phyloP scores from a whole-genome alignment of 805 yeast genomes.

The Candida hispaniensis region DNA sequence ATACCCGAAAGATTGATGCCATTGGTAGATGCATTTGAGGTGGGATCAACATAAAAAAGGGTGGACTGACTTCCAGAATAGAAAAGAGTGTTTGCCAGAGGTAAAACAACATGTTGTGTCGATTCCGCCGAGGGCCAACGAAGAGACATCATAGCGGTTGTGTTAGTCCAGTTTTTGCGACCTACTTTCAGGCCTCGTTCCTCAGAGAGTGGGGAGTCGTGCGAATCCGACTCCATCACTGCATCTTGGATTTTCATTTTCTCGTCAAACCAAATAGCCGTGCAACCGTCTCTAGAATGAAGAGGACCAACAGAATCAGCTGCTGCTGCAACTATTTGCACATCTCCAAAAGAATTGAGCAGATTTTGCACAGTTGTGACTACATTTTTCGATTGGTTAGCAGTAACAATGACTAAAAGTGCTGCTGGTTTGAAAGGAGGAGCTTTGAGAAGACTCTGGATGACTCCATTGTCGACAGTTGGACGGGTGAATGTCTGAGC shows the following conservation, averaged over 20 bases:
- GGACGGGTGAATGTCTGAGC: slow-evolving; percentile 6
- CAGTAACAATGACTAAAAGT: slow-evolving; percentile 28
- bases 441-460: slow-evolving; percentile 1
- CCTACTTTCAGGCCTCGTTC: slow-evolving; percentile 17
- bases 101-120: slow-evolving; percentile 21
- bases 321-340: slow-evolving; percentile 25
- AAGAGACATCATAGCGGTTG: slow-evolving; percentile 17
- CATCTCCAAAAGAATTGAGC: slow-evolving; percentile 18
- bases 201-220: slow-evolving; percentile 4
- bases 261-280: slow-evolving; percentile 21
- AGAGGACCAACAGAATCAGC: slow-evolving; percentile 29
- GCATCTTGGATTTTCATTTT: slow-evolving; percentile 22
- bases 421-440: slow-evolving; percentile 17
- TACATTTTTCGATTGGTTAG: slow-evolving; percentile 28
- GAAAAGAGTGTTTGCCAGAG: slow-evolving; percentile 30
- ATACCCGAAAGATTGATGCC: slow-evolving; percentile 1
- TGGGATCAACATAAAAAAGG: slow-evolving; percentile 12
- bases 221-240: slow-evolving; percentile 9
- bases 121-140: slow-evolving; percentile 18
- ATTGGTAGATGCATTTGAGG: background rate
- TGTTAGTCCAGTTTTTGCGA: slow-evolving; percentile 18
- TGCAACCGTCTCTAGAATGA: slow-evolving; percentile 26
- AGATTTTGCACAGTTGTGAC: slow-evolving; percentile 13
- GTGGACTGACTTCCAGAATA: slow-evolving; percentile 22
- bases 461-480: background rate